Base-by-base conservation (phyloP, 2,329 filamentous ascomycete genomes). In the Ustulina deusta region DNA sequence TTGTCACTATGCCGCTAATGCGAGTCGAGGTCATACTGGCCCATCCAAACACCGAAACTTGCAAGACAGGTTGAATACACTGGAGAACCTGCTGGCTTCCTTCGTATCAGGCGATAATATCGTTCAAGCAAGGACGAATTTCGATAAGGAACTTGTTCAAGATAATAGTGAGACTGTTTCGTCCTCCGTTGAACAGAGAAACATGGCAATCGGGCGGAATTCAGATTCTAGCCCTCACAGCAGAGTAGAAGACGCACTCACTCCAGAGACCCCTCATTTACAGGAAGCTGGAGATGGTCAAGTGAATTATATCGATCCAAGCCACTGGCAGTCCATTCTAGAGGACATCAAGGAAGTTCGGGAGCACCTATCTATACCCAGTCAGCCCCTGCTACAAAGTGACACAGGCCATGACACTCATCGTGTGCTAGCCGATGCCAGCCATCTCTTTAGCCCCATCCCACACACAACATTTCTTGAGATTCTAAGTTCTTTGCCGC, bases 271-370 rank as follows among this genome's bases (percentile, higher is more conserved):
- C 5, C 69, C 61, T 25, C 61, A 71, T 55, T 27, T 71, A 27
- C 69, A 70, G 15, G 27, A 68, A 51, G 61, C 32, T 27, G 59
- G 65, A 54, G 67, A 56, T 44, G 65, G 68, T 22, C 70, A 72
- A 60, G 65, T 73, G n/a, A 74, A 68, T 32, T 79, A 79, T 36
- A 71, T 78, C 4, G 79, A 80, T 42, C 65, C 74, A 0, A 78
- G 65, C 9, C 79, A 80, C 59, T 80, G 79, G 79, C 67, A 74
- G 2, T 79, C 78, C 0, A 78, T 80, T 6, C 48, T 80, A 1
- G 75, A 79, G 2, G 77, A 79, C 5, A 80, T 80, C 48, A 76
- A 74, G 13, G 76, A 76, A 2, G 73, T 80, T 2, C 66, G 78
- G 11, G 75, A 79, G 15, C 78, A 79, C 2, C 38, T 79, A 3